Evolutionary conservation across 2,329 filamentous ascomycete species (phyloP).

Genomic region (Botrytis fragariae): DNA sequence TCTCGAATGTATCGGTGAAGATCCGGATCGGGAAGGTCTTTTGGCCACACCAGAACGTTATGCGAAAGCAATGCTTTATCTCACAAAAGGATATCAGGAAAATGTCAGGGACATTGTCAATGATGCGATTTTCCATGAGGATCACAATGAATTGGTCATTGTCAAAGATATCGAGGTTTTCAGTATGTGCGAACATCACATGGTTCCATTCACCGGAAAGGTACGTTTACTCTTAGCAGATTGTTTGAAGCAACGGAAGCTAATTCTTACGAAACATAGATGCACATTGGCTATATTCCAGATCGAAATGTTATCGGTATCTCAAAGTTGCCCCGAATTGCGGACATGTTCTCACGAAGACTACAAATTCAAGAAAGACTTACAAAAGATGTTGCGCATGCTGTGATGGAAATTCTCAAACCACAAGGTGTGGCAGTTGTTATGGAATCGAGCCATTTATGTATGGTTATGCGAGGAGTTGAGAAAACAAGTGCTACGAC

Average conservation of each 20-base stretch:
- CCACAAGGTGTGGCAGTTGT: slow-evolving; percentile 95
- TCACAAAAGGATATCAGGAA: slow-evolving; percentile 96
- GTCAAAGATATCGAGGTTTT: slow-evolving; percentile 97
- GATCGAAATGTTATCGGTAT: slow-evolving; percentile 88
- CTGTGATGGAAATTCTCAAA: slow-evolving; percentile 87
- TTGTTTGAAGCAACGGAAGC: not conserved
- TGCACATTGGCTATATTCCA: slow-evolving; percentile 99
- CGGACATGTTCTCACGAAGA: slow-evolving; percentile 92
- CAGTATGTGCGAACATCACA: slow-evolving; percentile 92
- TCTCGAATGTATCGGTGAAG: slow-evolving; percentile 67
- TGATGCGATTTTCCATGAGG: slow-evolving; percentile 90
- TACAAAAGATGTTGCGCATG: slow-evolving; percentile 92
- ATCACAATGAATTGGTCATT: slow-evolving; percentile 95
- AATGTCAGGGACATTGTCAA: slow-evolving; percentile 92
- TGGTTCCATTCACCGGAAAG: slow-evolving; percentile 95
- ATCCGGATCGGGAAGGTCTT: slow-evolving; percentile 63
- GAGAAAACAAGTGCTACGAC: slow-evolving; percentile 85
- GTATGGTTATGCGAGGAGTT: slow-evolving; percentile 99
- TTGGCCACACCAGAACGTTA: slow-evolving; percentile 77
- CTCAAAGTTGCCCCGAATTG: slow-evolving; percentile 91
- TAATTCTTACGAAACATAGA: slow-evolving; percentile 50
- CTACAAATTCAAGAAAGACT: slow-evolving; percentile 95
- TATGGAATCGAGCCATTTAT: slow-evolving; percentile 94
- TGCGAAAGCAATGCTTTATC: slow-evolving; percentile 91
- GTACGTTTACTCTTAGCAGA: slow-evolving; percentile 45